phyloP scores from a whole-genome alignment of 1,284 basidiomycete genomes.

The Crucibulum parvulum region DNA sequence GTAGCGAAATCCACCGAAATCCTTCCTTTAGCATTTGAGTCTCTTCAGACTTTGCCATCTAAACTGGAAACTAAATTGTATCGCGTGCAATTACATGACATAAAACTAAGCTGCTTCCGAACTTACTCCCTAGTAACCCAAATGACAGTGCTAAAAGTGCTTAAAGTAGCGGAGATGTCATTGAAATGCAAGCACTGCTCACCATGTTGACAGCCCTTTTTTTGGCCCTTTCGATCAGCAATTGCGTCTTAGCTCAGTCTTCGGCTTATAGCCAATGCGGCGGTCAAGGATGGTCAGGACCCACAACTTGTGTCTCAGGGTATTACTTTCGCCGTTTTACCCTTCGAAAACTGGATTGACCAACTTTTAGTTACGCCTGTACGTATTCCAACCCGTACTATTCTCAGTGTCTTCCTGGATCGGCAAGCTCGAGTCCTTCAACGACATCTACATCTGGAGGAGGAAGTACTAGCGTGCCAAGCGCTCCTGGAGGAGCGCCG shows the following conservation, averaged over 20 bases:
- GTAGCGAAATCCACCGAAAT: too few species aligned
- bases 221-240: too few species aligned
- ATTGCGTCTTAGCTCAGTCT: constrained; percentile 22
- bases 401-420: constrained; percentile 41
- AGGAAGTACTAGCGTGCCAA: constrained; percentile 14
- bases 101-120: too few species aligned
- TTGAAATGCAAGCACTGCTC: too few species aligned
- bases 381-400: constrained; percentile 35
- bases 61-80: too few species aligned
- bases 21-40: too few species aligned
- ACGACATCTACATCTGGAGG: constrained; percentile 13
- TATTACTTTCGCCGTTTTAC: constrained; percentile 8
- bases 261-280: constrained; percentile 41
- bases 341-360: background rate
- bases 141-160: too few species aligned
- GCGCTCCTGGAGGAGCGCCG: constrained; percentile 23
- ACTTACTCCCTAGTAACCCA: too few species aligned
- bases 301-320: constrained; percentile 38
- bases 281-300: constrained; percentile 37
- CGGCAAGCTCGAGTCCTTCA: constrained; percentile 10
- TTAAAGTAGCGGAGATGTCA: too few species aligned
- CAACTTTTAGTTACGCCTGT: constrained; percentile 33
- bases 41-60: too few species aligned
- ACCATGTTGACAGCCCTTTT: too few species aligned
- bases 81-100: too few species aligned